A percentile compares a stretch with the other conserved stretches of the same genome.
Conservation (phyloP, 257 asterid species). For the Solanum sitiens region DNA sequence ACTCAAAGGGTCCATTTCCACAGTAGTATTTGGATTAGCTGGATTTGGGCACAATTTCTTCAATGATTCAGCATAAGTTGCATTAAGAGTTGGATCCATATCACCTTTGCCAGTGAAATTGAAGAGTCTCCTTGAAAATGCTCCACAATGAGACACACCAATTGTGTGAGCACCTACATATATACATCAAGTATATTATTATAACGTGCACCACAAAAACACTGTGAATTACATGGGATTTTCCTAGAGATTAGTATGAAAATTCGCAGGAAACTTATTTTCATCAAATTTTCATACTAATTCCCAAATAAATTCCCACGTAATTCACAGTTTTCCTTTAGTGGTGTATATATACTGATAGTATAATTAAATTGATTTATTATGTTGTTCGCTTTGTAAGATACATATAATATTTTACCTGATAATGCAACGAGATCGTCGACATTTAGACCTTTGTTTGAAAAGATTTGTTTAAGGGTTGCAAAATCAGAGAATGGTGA, state of each 20-base stretch:
- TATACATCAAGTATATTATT: not conserved
- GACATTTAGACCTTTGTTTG: constrained; percentile 18
- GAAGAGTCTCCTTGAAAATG: constrained; percentile 11
- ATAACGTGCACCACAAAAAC: too few species aligned
- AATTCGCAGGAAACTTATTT: too few species aligned
- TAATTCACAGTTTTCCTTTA: too few species aligned
- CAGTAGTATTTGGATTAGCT: constrained; percentile 3
- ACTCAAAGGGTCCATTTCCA: constrained; percentile 45
- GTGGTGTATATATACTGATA: not conserved
- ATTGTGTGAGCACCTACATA: constrained; percentile 23
- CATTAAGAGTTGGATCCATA: constrained; percentile 8
- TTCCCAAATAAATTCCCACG: too few species aligned
- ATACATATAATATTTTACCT: constrained; percentile 7
- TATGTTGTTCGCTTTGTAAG: not conserved
- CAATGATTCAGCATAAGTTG: constrained; percentile 7
- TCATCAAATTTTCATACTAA: too few species aligned
- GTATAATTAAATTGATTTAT: too few species aligned
- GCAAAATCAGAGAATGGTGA: constrained; percentile 32
- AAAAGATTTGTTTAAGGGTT: constrained; percentile 19
- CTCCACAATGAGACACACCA: constrained; percentile 12
- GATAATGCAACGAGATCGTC: constrained; percentile 46
- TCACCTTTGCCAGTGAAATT: constrained; percentile 21
- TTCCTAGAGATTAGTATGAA: too few species aligned
- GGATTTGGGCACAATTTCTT: constrained; percentile 23
- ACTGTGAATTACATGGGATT: too few species aligned